phyloP scores from a whole-genome alignment of 768 basidiomycete species.

The Xanthoconium purpureum region DNA sequence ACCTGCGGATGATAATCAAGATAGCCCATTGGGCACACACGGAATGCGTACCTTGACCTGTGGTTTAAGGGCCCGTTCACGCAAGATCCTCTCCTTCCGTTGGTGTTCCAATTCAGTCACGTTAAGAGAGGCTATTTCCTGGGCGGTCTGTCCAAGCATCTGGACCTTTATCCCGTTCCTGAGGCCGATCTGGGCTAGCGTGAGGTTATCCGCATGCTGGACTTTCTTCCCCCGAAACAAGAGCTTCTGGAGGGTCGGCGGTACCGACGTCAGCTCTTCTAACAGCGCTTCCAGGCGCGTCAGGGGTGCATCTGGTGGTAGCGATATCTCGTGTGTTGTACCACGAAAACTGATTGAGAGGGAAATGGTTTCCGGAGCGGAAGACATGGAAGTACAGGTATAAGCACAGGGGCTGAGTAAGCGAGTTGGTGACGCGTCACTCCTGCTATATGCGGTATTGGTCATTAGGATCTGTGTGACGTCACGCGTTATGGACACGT shows the following conservation, averaged over 20 bases:
- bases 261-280: conserved; percentile 65
- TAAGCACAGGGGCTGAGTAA: conserved; percentile 16
- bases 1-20: conserved; percentile 35
- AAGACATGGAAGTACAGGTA: conserved; percentile 9
- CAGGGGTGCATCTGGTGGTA: conserved; percentile 52
- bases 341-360: conserved; percentile 48
- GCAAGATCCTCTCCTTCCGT: conserved; percentile 55
- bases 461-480: neutral
- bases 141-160: conserved; percentile 62
- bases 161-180: conserved; percentile 65
- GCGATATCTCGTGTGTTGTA: conserved; percentile 41
- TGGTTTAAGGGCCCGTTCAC: conserved; percentile 54
- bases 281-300: conserved; percentile 47
- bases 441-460: neutral
- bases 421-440: neutral
- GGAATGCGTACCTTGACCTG: conserved; percentile 49
- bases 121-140: conserved; percentile 55
- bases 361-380: conserved; percentile 7
- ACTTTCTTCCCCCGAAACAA: conserved; percentile 66
- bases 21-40: neutral
- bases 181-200: conserved; percentile 49
- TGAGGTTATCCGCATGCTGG: conserved; percentile 29
- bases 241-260: conserved; percentile 65
- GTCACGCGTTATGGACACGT: neutral
- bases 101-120: conserved; percentile 56